phyloP scores from a whole-genome alignment of 2,329 filamentous ascomycete genomes.

The Colletotrichum ledebouriae region DNA sequence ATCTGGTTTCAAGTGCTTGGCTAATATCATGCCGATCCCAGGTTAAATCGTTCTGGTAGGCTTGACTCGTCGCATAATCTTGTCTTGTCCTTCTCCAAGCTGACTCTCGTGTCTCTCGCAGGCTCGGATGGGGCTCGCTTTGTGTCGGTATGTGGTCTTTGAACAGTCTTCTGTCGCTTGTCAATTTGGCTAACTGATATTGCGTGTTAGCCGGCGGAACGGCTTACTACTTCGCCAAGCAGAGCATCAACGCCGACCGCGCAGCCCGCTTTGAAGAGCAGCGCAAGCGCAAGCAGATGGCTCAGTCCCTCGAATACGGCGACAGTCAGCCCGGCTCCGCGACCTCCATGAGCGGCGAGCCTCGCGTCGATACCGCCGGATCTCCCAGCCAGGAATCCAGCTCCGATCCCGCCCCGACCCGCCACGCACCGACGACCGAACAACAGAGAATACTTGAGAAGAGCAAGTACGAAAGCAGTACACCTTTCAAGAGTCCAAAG shows the following conservation, averaged over 20 bases:
- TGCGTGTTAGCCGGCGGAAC: constrained; percentile 79
- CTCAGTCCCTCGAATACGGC: constrained; percentile 67
- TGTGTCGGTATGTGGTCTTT: constrained; percentile 75
- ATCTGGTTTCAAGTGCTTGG: constrained; percentile 40
- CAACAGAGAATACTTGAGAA: constrained; percentile 77
- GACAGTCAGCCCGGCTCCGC: constrained; percentile 51
- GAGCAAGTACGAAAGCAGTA: constrained; percentile 88
- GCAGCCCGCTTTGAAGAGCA: constrained; percentile 77
- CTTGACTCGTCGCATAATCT: constrained; percentile 35
- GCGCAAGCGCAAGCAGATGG: constrained; percentile 72
- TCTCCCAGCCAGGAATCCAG: constrained; percentile 80
- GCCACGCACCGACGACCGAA: constrained; percentile 82
- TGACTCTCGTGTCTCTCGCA: constrained; percentile 53
- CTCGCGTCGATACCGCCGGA: constrained; percentile 69
- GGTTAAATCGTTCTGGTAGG: constrained; percentile 77
- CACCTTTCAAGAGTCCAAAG: constrained; percentile 82
- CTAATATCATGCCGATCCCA: constrained; percentile 49
- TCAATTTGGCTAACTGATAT: constrained; percentile 18
- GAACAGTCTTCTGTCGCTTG: constrained; percentile 26
- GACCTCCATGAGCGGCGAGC: constrained; percentile 59
- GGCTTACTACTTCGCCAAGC: constrained; percentile 97
- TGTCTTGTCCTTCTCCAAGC: constrained; percentile 21
- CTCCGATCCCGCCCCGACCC: constrained; percentile 86
- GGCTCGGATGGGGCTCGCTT: constrained; percentile 92
- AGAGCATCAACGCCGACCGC: constrained; percentile 92